Evolutionary conservation across 2,329 filamentous ascomycete genomes (phyloP), one percentile per base, ranked within the genome.

Genomic region (Beauveria varroae): DNA sequence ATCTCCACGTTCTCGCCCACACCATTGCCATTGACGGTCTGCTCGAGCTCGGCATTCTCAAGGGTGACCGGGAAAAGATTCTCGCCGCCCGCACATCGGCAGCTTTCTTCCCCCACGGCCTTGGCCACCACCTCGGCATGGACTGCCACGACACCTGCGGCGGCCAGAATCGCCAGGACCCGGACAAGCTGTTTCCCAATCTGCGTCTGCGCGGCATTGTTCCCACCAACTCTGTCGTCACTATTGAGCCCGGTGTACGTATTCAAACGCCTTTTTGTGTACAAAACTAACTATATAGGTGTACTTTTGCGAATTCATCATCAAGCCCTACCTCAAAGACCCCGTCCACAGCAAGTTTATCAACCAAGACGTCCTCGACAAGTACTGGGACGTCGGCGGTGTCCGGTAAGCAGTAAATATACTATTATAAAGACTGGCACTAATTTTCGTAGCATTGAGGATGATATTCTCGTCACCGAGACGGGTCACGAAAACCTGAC

Each of bases 261-360:
- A 16, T 1, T 43, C 6, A 14, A 61, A 69, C 41, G 66, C 56
- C 10, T 34, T 5, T 34, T 34, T 26, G 20, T 5, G 6, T 4
- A 8, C 3, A 34, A 24, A 37, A 26, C 34, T 24, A 40, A 53
- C 6, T 18, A 3, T 41, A 4, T 63, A 86, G 84, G 86, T 93
- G 64, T 97, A 97, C 76, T 97, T 97, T 74, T 96, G 91, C 75
- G 83, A 85, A 22, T 96, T 93, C 71, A 96, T 96, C 65, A 90
- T 97, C 64, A 84, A 88, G 50, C 90, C 91, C 0, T 95, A 89
- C 70, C 78, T 96, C 14, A 80, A 86, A 53, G 86, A 92, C 65
- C 85, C 88, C 0, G 82, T 84, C 53, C 86, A 93, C 69, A 81
- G 83, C 59, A 86, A 88, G 69, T 96, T 86, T 70, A 96, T 97